A percentile compares a stretch with the other conserved stretches of the same genome.
Conservation (phyloP, 805 yeast species). For the Cyberlindnera petersonii region DNA sequence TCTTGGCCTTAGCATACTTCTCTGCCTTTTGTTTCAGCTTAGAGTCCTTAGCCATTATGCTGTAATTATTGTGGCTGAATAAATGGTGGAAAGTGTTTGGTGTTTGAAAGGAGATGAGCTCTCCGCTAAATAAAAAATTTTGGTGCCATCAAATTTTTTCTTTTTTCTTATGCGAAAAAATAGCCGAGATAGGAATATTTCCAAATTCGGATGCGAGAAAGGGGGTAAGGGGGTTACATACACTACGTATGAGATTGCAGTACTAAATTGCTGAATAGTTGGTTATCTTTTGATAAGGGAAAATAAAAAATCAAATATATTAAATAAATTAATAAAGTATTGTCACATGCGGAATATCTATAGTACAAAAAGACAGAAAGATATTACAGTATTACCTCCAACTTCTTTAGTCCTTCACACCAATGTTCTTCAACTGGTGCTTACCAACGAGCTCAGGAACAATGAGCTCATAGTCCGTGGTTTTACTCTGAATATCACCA, state of each 20-base stretch:
- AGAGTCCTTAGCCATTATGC: slow-evolving; percentile 20
- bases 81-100: too few relatives aligned
- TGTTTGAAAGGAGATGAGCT: slow-evolving; percentile 5
- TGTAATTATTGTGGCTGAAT: too few relatives aligned
- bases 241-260: too few relatives aligned
- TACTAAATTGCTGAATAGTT: too few relatives aligned
- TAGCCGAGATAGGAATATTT: slow-evolving; percentile 1
- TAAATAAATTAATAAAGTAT: not conserved
- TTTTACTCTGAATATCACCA: slow-evolving; percentile 42
- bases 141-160: slow-evolving; percentile 16
- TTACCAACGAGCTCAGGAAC: slow-evolving; percentile 53
- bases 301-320: not conserved
- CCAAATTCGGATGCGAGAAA: not conserved
- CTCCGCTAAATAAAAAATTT: slow-evolving; percentile 4
- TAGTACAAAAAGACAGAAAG: not conserved
- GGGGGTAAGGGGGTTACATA: not conserved
- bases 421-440: slow-evolving; percentile 17
- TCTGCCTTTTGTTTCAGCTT: slow-evolving; percentile 7
- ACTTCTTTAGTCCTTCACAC: slow-evolving; percentile 18
- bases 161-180: not conserved
- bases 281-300: too few relatives aligned
- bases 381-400: too few relatives aligned
- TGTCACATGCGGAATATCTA: not conserved
- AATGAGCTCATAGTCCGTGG: slow-evolving; percentile 63
- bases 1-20: slow-evolving; percentile 12